Percentiles rank a stretch among this genome's conserved stretches.
phyloP scores from a whole-genome alignment of 2,329 filamentous ascomycete species.

The Polychaeton citri region DNA sequence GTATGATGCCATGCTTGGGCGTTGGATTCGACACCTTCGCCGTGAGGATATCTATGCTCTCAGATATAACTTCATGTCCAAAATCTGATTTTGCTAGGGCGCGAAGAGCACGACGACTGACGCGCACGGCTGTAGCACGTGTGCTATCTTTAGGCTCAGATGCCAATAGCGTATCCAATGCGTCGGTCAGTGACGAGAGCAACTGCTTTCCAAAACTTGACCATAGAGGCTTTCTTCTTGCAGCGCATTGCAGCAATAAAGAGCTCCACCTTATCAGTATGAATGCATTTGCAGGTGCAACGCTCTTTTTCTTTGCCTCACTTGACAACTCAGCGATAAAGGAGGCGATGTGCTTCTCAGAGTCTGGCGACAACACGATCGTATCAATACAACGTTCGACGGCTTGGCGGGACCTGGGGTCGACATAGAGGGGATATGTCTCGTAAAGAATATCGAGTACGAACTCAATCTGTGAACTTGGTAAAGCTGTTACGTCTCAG shows the following conservation, averaged over 20 bases:
- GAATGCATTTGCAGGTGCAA: slow-evolving; percentile 71
- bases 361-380: slow-evolving; percentile 47
- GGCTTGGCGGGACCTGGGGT: slow-evolving; percentile 69
- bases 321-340: slow-evolving; percentile 55
- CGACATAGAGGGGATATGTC: slow-evolving; percentile 77
- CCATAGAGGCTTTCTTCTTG: slow-evolving; percentile 46
- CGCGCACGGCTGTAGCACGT: slow-evolving; percentile 58
- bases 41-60: slow-evolving; percentile 54
- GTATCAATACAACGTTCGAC: slow-evolving; percentile 67
- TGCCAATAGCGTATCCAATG: slow-evolving; percentile 64
- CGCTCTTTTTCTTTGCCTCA: slow-evolving; percentile 63
- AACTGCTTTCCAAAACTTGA: slow-evolving; percentile 52
- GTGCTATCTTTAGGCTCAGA: slow-evolving; percentile 51
- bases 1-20: slow-evolving; percentile 59
- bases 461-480: slow-evolving; percentile 11
- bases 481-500: slow-evolving; percentile 2
- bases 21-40: slow-evolving; percentile 51
- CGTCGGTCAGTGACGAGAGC: slow-evolving; percentile 55
- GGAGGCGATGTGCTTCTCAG: slow-evolving; percentile 44
- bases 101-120: slow-evolving; percentile 68
- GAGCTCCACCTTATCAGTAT: slow-evolving; percentile 86
- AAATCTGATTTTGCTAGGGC: slow-evolving; percentile 52
- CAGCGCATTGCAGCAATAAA: slow-evolving; percentile 59
- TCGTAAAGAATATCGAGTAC: slow-evolving; percentile 61
- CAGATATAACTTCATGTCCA: slow-evolving; percentile 47